Percentiles rank a stretch among this genome's conserved stretches.
Conservation (phyloP, 2,329 filamentous ascomycete genomes). For the Tolypocladium pustulatum region DNA sequence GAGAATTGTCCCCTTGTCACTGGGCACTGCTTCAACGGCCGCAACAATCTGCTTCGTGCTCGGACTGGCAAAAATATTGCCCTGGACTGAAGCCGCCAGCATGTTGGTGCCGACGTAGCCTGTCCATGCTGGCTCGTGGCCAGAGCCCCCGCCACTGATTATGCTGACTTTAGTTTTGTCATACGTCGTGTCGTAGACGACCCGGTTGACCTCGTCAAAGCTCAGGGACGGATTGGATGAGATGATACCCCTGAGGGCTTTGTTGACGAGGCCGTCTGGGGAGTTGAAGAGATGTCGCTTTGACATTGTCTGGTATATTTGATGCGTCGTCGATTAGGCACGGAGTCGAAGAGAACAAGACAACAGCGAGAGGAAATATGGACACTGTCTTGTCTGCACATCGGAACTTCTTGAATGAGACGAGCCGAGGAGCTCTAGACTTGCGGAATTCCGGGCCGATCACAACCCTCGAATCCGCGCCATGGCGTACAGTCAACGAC, state of each 20-base stretch:
- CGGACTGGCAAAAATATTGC: conserved; percentile 54
- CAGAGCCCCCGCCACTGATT: conserved; percentile 45
- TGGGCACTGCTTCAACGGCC: conserved; percentile 47
- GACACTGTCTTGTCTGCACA: background rate
- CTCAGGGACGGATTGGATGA: conserved; percentile 41
- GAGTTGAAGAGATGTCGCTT: conserved; percentile 42
- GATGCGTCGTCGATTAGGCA: background rate
- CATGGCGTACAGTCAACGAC: background rate
- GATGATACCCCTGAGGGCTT: conserved; percentile 38
- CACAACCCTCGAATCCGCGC: background rate
- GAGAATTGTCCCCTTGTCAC: conserved; percentile 43
- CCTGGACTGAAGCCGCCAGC: conserved; percentile 49
- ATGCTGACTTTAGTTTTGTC: conserved; percentile 35
- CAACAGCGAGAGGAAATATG: background rate
- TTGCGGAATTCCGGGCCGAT: background rate
- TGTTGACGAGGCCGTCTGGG: conserved; percentile 41
- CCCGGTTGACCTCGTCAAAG: conserved; percentile 38
- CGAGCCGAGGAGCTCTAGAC: background rate
- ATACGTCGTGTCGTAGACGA: conserved; percentile 37
- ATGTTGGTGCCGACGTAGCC: conserved; percentile 53
- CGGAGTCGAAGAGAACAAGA: background rate
- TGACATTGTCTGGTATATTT: conserved; percentile 28
- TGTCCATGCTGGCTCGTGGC: conserved; percentile 52
- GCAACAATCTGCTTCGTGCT: conserved; percentile 53
- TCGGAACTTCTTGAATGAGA: background rate